Base-by-base conservation (phyloP, 495 filamentous ascomycete genomes). In the Sporormia fimetaria region DNA sequence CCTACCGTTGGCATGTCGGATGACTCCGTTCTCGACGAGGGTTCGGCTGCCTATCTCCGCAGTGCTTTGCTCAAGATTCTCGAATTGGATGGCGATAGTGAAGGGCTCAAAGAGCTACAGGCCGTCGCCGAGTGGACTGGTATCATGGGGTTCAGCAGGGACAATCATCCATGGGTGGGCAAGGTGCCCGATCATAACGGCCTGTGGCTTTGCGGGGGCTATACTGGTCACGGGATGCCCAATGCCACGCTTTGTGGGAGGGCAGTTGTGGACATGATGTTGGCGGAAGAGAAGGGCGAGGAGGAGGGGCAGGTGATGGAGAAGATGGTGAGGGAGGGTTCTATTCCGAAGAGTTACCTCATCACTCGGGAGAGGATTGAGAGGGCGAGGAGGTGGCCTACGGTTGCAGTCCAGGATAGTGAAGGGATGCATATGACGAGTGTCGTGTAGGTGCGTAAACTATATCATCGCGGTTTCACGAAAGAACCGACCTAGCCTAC, bases 191-290 rank as follows among this genome's bases (percentile, higher is more conserved):
- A 63, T 17, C 8, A 21, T 1, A 20, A 44, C 18, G 42, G 51
- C 2, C 8, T 63, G 12, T 65, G 55, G 57, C 28, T 65, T 21
- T 39, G 41, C 10, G 61, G 51, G 3, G 62, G 59, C 6, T 65
- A 57, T 44, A 63, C 62, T 6, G 84, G 83, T 0, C 82, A 92
- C 51, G 83, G 84, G 1, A 92, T 92, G 84, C 81, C 82, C 3
- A 78, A 80, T 52, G 75, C 74, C 20, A 78, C 76, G 51, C 60
- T 83, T 7, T 78, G 70, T 39, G 83, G 76, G 2, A 72, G 76
- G 44, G 79, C 79, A 6, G 63, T 78, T 14, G 79, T 68, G 3
- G 63, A 68, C 21, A 76, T 83, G 76, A 66, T 86, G 30, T 44
- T 72, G 23, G 63, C 51, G 3, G 51, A 58, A 14, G 60, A 64